Conservation (phyloP, 352 stramenopile genomes). For the Elongisporangium undulatum region DNA sequence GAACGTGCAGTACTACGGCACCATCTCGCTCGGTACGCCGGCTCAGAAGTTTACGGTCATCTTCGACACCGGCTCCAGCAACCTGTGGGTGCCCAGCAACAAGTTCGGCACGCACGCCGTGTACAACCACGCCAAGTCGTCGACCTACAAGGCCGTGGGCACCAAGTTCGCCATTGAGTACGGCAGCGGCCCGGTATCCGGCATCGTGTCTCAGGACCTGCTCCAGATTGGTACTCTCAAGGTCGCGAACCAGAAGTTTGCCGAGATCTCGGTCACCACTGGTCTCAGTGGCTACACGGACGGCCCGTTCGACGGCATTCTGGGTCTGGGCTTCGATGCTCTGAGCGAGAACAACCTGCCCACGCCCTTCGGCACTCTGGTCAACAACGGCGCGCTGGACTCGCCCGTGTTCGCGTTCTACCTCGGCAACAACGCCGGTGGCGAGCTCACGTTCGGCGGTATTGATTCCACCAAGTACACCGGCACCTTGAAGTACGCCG, state of each 20-base stretch:
- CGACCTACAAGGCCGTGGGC: constrained; percentile 63
- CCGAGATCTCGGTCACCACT: constrained; percentile 84
- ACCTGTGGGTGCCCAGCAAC: constrained; percentile 21
- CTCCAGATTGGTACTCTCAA: constrained; percentile 31
- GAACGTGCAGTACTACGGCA: constrained; percentile 8
- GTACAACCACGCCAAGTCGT: constrained; percentile 67
- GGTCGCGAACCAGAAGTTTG: constrained; percentile 68
- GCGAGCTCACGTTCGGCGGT: constrained; percentile 24
- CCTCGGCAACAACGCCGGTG: constrained; percentile 53
- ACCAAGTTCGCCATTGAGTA: constrained; percentile 88
- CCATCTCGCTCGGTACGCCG: constrained; percentile 9
- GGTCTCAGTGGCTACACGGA: constrained; percentile 88
- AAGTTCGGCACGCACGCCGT: constrained; percentile 22
- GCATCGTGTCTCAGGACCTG: constrained; percentile 69
- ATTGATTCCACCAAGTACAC: constrained; percentile 74
- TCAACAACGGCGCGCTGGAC: constrained; percentile 69
- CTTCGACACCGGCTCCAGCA: constrained; percentile 29
- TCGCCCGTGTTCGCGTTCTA: constrained; percentile 90
- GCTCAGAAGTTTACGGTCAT: constrained; percentile 32
- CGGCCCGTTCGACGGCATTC: constrained; percentile 93
- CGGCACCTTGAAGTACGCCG: constrained; percentile 78
- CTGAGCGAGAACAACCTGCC: constrained; percentile 74
- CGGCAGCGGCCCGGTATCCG: constrained; percentile 70
- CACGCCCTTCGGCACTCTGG: constrained; percentile 86
- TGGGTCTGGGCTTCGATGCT: constrained; percentile 86